These are phyloP conservation scores for Phyllosticta citrichinensis DNA, from an alignment of 2,329 filamentous ascomycete species.

Conservation along the genomic window DNA sequence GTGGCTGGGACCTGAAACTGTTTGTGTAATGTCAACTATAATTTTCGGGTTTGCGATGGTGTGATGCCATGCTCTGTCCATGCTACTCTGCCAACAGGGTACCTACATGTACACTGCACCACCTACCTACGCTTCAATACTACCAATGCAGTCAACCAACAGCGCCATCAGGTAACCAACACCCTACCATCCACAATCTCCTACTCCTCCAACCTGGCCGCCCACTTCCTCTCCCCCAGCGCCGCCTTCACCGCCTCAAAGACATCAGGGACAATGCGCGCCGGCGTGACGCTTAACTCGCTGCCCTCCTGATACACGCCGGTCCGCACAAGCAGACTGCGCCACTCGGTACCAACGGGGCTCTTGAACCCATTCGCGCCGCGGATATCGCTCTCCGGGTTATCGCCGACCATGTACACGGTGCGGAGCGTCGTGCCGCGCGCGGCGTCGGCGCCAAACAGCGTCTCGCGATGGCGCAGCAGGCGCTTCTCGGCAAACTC, in stretches of 20 bases:
- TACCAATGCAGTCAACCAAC: background rate
- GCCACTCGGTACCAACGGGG: slow-evolving; percentile 61
- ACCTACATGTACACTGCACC: too few relatives aligned
- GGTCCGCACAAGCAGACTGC: slow-evolving; percentile 65
- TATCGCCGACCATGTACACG: slow-evolving; percentile 85
- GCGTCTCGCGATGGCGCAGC: slow-evolving; percentile 44
- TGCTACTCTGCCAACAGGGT: too few relatives aligned
- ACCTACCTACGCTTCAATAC: too few relatives aligned
- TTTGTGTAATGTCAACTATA: too few relatives aligned
- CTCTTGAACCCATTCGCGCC: slow-evolving; percentile 72
- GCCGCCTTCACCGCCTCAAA: slow-evolving; percentile 52
- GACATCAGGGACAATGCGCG: slow-evolving; percentile 62
- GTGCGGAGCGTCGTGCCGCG: slow-evolving; percentile 39
- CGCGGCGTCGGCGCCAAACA: slow-evolving; percentile 27
- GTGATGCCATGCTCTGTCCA: too few relatives aligned
- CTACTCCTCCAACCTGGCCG: background rate
- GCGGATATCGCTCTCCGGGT: slow-evolving; percentile 70
- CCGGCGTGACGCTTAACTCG: slow-evolving; percentile 51
- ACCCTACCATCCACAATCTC: background rate
- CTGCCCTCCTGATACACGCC: slow-evolving; percentile 58
- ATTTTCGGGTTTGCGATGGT: too few relatives aligned
- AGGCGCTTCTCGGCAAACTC: slow-evolving; percentile 72
- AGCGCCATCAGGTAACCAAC: background rate
- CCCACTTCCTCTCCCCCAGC: background rate
- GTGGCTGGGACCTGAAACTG: too few relatives aligned